Evolutionary conservation across 2,329 filamentous ascomycete genomes (phyloP).

Genomic region (Diplodia corticola): DNA sequence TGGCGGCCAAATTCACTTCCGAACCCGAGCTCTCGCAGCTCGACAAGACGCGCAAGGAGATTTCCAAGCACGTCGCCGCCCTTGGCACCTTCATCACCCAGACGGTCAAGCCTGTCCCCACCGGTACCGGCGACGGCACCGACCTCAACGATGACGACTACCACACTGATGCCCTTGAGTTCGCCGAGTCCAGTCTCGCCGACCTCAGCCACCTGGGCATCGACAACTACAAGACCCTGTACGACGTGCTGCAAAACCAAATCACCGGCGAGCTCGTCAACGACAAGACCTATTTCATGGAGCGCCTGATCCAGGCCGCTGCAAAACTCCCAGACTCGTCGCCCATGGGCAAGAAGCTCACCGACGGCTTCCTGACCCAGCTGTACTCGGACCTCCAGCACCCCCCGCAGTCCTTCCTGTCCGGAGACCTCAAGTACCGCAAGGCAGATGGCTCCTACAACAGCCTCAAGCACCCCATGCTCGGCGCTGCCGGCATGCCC

Average conservation of each 20-base stretch:
- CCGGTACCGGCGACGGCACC: conserved; percentile 48
- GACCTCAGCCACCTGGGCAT: conserved; percentile 38
- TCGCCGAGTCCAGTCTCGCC: conserved; percentile 35
- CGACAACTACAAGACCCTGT: conserved; percentile 40
- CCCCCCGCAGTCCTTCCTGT: conserved; percentile 48
- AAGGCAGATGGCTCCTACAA: conserved; percentile 53
- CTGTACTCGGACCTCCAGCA: conserved; percentile 52
- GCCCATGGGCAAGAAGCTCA: conserved; percentile 42
- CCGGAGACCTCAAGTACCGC: conserved; percentile 49
- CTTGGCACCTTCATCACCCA: conserved; percentile 34
- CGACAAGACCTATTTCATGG: conserved; percentile 64
- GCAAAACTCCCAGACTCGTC: conserved; percentile 45
- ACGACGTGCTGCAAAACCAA: conserved; percentile 39
- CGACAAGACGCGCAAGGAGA: conserved; percentile 16
- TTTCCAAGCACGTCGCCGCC: conserved; percentile 12
- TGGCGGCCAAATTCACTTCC: conserved; percentile 13
- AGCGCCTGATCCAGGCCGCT: conserved; percentile 55
- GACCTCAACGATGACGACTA: conserved; percentile 36
- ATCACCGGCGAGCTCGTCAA: conserved; percentile 56
- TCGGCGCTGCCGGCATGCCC: conserved; percentile 65
- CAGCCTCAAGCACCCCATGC: conserved; percentile 62
- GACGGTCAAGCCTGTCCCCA: conserved; percentile 33
- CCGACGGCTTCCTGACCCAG: conserved; percentile 46
- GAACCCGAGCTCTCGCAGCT: conserved; percentile 22
- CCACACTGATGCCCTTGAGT: conserved; percentile 33